These are phyloP conservation scores for Carnegiea gigantea DNA, from an alignment of 179 eudicot genomes.

Conservation along the genomic window DNA sequence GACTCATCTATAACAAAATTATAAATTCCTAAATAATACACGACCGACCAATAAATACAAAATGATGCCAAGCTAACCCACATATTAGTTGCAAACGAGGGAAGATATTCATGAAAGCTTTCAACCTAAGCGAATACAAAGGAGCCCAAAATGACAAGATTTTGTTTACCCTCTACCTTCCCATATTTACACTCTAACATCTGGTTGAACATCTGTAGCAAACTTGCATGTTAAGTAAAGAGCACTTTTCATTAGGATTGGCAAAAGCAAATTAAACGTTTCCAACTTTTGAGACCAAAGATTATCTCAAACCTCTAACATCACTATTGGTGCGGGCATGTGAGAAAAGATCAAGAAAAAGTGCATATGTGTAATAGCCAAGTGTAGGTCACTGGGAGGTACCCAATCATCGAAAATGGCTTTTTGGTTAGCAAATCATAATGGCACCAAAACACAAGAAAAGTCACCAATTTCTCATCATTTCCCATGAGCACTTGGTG, in stretches of 20 bases:
- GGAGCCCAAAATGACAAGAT: neutral
- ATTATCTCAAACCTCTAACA: neutral
- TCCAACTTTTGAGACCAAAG: neutral
- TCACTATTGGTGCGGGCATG: neutral
- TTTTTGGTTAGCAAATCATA: neutral
- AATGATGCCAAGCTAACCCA: neutral
- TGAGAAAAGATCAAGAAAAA: neutral
- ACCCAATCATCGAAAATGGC: neutral
- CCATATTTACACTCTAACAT: neutral
- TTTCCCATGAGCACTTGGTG: neutral
- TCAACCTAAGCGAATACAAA: neutral
- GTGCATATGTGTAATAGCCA: neutral
- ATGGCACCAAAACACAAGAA: neutral
- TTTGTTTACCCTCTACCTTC: neutral
- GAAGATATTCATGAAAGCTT: neutral
- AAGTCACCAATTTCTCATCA: neutral
- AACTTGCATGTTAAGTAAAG: constrained; percentile 2
- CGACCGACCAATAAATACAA: neutral
- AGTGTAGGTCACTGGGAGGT: neutral
- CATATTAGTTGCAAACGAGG: neutral
- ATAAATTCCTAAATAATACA: neutral
- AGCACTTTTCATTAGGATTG: neutral
- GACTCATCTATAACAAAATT: too few relatives aligned
- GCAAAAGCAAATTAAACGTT: neutral
- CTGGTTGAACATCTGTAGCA: neutral